Conservation (phyloP, 148 eudicot species). For the Chenopodium quinoa region DNA sequence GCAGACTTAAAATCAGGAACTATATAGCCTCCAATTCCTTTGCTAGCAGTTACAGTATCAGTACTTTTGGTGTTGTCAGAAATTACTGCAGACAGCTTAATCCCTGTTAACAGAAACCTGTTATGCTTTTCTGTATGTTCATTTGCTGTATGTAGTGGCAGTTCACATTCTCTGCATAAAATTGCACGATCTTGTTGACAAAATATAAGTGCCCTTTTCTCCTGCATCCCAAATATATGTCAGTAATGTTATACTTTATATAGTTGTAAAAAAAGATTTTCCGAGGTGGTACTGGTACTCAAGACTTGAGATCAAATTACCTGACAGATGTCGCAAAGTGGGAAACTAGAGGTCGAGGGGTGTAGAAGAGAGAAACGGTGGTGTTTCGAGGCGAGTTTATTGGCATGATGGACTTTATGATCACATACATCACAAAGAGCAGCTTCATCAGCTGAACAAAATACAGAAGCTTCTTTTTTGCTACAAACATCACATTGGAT, state of each 20-base stretch:
- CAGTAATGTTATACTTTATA: too few relatives aligned
- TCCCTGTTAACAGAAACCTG: slow-evolving; percentile 68
- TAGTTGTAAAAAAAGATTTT: too few relatives aligned
- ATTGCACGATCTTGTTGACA: slow-evolving; percentile 84
- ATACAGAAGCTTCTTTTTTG: slow-evolving; percentile 40
- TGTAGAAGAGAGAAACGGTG: slow-evolving; percentile 37
- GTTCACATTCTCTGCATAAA: slow-evolving; percentile 70
- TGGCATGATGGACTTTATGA: slow-evolving; percentile 47
- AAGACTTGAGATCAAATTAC: slow-evolving; percentile 10
- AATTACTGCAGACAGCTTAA: slow-evolving; percentile 45
- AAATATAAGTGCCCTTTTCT: slow-evolving; percentile 66
- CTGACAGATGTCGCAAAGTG: slow-evolving; percentile 51
- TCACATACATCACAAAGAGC: slow-evolving; percentile 52
- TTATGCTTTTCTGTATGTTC: slow-evolving; percentile 63
- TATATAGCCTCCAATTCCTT: slow-evolving; percentile 17
- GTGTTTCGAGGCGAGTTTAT: slow-evolving; percentile 48
- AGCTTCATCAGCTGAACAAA: slow-evolving; percentile 56
- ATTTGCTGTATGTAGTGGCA: slow-evolving; percentile 63
- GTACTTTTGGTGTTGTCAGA: not conserved
- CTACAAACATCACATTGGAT: slow-evolving; percentile 52
- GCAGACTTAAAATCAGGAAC: slow-evolving; percentile 41
- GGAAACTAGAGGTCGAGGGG: slow-evolving; percentile 28
- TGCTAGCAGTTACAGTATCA: not conserved
- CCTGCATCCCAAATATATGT: slow-evolving; percentile 35
- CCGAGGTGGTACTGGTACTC: not conserved